Percentiles rank a stretch among this genome's conserved stretches.
These are phyloP conservation scores for Xenosphaeropsis pyriputrescens DNA, from an alignment of 2,329 filamentous ascomycete species.

Conservation along the genomic window DNA sequence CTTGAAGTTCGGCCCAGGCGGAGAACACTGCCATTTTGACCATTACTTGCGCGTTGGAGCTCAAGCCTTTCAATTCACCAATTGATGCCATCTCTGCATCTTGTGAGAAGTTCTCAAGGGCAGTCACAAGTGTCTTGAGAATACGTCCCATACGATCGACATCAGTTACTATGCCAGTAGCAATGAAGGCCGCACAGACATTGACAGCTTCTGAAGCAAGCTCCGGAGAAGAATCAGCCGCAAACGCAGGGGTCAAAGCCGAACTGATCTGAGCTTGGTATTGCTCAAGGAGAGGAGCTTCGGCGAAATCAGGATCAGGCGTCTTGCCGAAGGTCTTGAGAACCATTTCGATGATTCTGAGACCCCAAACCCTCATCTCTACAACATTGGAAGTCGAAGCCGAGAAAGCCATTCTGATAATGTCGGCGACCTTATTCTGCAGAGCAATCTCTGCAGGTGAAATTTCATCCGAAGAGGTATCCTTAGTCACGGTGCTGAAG, in stretches of 20 bases:
- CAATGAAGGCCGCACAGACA: constrained; percentile 95
- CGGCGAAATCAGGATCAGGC: constrained; percentile 93
- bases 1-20: constrained; percentile 93
- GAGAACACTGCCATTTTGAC: constrained; percentile 95
- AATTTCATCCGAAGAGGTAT: constrained; percentile 63
- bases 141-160: constrained; percentile 98
- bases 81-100: constrained; percentile 75
- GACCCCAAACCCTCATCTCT: constrained; percentile 75
- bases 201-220: constrained; percentile 91
- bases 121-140: constrained; percentile 79
- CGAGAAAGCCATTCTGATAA: constrained; percentile 93
- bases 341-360: constrained; percentile 88
- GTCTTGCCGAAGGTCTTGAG: constrained; percentile 93
- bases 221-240: constrained; percentile 88
- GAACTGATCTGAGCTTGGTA: constrained; percentile 98
- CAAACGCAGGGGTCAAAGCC: constrained; percentile 89
- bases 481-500: constrained; percentile 63
- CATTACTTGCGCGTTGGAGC: constrained; percentile 95
- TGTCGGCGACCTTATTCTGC: constrained; percentile 75
- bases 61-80: constrained; percentile 82
- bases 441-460: constrained; percentile 65
- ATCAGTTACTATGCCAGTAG: constrained; percentile 92
- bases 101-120: constrained; percentile 80
- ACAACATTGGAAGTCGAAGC: constrained; percentile 89
- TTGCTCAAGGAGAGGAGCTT: constrained; percentile 89